These are phyloP conservation scores for Artemisia argyi DNA, from an alignment of 129 eudicot species.

Conservation along the genomic window DNA sequence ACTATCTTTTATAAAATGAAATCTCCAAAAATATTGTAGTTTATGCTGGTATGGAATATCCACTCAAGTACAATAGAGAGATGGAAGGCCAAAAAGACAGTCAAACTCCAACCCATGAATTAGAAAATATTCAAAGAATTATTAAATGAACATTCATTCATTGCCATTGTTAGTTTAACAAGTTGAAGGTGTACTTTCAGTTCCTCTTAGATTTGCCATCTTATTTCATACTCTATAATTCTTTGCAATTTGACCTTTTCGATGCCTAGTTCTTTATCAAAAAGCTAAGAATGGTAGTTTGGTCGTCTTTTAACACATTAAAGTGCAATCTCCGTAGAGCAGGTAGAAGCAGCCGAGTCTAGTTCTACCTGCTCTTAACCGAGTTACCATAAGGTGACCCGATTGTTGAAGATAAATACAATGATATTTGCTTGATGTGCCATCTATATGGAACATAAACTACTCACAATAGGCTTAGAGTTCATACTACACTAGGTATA, in stretches of 20 bases:
- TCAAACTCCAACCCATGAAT: slow-evolving; percentile 6
- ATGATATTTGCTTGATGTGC: too few relatives aligned
- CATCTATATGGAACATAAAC: too few relatives aligned
- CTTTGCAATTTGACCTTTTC: neutral
- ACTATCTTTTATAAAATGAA: neutral
- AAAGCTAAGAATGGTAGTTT: neutral
- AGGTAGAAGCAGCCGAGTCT: neutral
- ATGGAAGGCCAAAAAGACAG: neutral
- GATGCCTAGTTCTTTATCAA: neutral
- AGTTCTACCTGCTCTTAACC: neutral
- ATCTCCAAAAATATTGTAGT: neutral
- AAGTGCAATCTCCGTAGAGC: neutral
- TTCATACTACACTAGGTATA: too few relatives aligned
- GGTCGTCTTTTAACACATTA: neutral
- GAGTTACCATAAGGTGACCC: neutral
- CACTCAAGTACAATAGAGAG: slow-evolving; percentile 6
- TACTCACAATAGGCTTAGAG: too few relatives aligned
- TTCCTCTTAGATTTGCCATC: neutral
- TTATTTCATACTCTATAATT: neutral
- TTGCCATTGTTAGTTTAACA: neutral
- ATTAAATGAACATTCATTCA: neutral
- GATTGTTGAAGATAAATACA: neutral
- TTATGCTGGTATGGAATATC: neutral
- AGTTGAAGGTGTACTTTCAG: neutral
- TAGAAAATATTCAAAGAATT: neutral